Evolutionary conservation across 805 yeast genomes (phyloP).

Genomic region (Yamadazyma nakazawae): DNA sequence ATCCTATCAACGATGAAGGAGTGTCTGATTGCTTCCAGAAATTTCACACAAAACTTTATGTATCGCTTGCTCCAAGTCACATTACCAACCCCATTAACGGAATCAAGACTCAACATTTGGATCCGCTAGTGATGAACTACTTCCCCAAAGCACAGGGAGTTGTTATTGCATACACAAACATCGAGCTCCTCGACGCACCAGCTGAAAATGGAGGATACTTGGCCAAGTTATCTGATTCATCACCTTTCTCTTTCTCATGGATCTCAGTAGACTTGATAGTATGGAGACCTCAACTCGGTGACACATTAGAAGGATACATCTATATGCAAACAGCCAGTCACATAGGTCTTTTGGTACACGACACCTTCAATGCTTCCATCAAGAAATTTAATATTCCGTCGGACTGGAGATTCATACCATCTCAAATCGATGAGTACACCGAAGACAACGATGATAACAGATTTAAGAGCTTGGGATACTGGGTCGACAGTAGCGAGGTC

Average conservation of each 20-base stretch:
- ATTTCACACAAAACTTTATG: conserved; percentile 61
- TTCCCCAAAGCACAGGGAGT: conserved; percentile 74
- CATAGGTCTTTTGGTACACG: conserved; percentile 85
- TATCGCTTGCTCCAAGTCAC: conserved; percentile 85
- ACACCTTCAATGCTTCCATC: conserved; percentile 92
- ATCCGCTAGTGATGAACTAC: conserved; percentile 84
- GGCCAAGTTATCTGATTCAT: conserved; percentile 69
- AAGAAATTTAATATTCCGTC: conserved; percentile 82
- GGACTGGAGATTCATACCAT: conserved; percentile 81
- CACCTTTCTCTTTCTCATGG: conserved; percentile 91
- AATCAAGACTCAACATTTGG: conserved; percentile 81
- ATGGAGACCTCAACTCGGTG: conserved; percentile 92
- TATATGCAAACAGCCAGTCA: conserved; percentile 95
- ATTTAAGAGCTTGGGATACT: conserved; percentile 70
- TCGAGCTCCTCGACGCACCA: conserved; percentile 44
- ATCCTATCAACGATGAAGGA: conserved; percentile 41
- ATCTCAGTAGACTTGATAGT: conserved; percentile 73
- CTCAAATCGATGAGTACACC: conserved; percentile 53
- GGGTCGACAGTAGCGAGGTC: conserved; percentile 76
- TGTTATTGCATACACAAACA: conserved; percentile 72
- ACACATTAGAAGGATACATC: conserved; percentile 77
- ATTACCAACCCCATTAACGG: conserved; percentile 70
- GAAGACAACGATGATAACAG: conserved; percentile 24
- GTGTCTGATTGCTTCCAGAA: conserved; percentile 67
- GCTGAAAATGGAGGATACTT: conserved; percentile 21